Conservation (phyloP, 495 filamentous ascomycete species). For the Podospora comata region DNA sequence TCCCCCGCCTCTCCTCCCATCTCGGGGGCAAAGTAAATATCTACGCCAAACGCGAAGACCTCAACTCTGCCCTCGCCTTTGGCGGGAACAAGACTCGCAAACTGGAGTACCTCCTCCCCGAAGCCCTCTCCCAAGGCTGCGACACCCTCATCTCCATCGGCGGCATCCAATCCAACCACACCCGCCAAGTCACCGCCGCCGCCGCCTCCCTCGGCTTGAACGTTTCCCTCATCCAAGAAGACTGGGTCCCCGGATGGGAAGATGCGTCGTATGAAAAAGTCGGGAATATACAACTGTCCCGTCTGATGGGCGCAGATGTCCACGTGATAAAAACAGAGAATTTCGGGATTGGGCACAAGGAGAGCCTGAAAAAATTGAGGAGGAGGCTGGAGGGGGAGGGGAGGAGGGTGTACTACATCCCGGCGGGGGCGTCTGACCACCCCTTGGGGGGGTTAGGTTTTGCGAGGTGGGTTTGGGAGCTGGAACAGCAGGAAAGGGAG, state of each 20-base stretch:
- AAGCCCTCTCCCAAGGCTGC: constrained; percentile 51
- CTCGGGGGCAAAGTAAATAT: constrained; percentile 53
- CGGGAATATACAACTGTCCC: constrained; percentile 61
- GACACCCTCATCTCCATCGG: constrained; percentile 61
- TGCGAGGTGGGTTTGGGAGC: constrained; percentile 62
- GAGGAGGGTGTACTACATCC: constrained; percentile 60
- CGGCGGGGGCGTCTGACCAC: constrained; percentile 62
- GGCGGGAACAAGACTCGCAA: constrained; percentile 68
- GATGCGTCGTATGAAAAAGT: constrained; percentile 53
- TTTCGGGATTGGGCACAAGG: constrained; percentile 62
- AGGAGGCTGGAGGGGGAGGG: constrained; percentile 46
- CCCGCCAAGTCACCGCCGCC: constrained; percentile 58
- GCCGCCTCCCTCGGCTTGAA: constrained; percentile 52
- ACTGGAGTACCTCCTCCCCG: constrained; percentile 59
- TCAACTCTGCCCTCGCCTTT: constrained; percentile 59
- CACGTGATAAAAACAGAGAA: constrained; percentile 43
- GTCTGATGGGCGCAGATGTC: constrained; percentile 59
- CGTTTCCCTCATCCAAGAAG: constrained; percentile 56
- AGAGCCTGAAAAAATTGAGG: constrained; percentile 45
- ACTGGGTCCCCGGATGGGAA: constrained; percentile 55
- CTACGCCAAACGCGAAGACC: constrained; percentile 63
- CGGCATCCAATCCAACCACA: constrained; percentile 66
- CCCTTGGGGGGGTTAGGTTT: constrained; percentile 64
- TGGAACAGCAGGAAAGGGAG: constrained; percentile 55
- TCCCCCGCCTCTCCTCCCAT: constrained; percentile 56